These are phyloP conservation scores for Solanum lignicaule DNA, from an alignment of 257 asterid genomes.

Conservation along the genomic window DNA sequence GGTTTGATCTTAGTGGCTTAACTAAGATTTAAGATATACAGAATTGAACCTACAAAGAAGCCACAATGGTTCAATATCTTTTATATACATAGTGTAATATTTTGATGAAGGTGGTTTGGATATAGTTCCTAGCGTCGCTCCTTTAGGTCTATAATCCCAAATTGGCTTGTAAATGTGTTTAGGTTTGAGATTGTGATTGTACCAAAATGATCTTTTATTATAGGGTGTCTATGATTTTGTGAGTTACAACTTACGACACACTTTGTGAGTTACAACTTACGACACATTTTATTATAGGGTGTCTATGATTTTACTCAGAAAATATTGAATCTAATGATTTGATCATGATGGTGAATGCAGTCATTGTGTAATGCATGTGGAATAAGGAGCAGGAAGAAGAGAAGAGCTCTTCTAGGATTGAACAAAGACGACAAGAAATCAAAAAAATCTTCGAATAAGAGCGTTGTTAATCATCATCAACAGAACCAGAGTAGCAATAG, in stretches of 20 bases:
- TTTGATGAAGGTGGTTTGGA: neutral
- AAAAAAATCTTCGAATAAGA: constrained; percentile 1
- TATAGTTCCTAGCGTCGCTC: neutral
- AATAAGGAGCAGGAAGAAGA: constrained; percentile 83
- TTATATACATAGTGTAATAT: too few species aligned
- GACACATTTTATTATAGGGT: neutral
- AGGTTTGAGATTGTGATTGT: neutral
- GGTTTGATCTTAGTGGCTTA: neutral
- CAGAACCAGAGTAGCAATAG: constrained; percentile 11
- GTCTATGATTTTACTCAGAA: neutral
- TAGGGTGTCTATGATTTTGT: too few species aligned
- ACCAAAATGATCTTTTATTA: neutral
- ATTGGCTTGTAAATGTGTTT: neutral
- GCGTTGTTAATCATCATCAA: neutral
- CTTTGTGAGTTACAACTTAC: neutral
- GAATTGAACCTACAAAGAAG: neutral
- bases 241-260: neutral
- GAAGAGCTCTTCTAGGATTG: constrained; percentile 74
- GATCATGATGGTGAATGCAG: constrained; percentile 24
- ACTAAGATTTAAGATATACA: neutral
- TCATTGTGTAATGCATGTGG: constrained; percentile 98
- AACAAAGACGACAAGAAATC: constrained; percentile 49
- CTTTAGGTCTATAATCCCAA: neutral
- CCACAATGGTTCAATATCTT: too few species aligned
- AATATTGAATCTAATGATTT: neutral